Evolutionary conservation across 345 rosid species (phyloP).

Genomic region (Pugionium dolabratum): DNA sequence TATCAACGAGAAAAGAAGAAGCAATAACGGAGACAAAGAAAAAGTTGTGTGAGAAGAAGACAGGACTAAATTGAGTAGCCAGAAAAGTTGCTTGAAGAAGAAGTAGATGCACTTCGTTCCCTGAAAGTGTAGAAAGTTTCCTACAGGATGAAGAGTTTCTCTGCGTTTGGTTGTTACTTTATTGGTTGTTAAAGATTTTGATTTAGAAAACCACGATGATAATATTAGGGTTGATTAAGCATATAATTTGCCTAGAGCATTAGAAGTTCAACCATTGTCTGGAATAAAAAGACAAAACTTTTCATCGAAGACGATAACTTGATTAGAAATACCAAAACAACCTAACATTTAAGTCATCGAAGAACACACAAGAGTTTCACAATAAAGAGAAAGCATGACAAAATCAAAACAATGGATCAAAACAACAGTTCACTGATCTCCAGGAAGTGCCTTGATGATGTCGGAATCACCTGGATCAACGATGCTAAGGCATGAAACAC

Average conservation of each 20-base stretch:
- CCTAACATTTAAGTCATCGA: conserved; percentile 18
- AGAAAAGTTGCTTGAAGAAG: not conserved
- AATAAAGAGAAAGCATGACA: conserved; percentile 13
- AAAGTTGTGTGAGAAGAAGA: conserved; percentile 44
- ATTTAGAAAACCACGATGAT: not conserved
- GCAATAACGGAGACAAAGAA: conserved; percentile 59
- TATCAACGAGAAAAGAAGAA: conserved; percentile 60
- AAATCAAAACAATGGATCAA: conserved; percentile 11
- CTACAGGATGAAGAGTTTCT: conserved; percentile 26
- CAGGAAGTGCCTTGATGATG: conserved; percentile 69
- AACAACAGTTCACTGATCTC: conserved; percentile 35
- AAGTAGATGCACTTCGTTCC: conserved; percentile 22
- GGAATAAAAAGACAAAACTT: not conserved
- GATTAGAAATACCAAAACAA: not conserved
- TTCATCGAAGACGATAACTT: conserved; percentile 3
- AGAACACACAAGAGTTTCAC: conserved; percentile 11
- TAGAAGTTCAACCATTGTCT: not conserved
- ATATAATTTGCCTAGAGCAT: not conserved
- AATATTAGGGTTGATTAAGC: not conserved
- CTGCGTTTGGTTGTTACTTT: not conserved
- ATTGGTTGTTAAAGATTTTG: not conserved
- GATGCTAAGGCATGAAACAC: conserved; percentile 76
- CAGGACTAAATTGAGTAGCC: conserved; percentile 35
- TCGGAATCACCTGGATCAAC: conserved; percentile 78
- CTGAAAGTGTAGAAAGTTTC: conserved; percentile 48